A percentile compares a stretch with the other conserved stretches of the same genome.
phyloP scores from a whole-genome alignment of 179 eudicot species.

The Patellifolia procumbens region DNA sequence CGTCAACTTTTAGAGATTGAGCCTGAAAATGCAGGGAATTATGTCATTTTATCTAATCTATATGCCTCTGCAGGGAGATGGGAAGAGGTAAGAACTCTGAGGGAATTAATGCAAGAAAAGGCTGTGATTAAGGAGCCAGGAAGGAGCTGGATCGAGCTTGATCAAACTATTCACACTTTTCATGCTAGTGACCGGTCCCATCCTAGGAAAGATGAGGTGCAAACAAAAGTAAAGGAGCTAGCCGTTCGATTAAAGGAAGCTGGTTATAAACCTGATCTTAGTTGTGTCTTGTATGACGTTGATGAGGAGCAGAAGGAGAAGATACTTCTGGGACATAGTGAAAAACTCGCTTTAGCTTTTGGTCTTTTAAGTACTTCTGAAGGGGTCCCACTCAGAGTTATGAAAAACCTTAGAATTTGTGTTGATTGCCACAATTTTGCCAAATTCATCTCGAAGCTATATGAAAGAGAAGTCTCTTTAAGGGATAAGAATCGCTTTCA shows the following conservation, averaged over 20 bases:
- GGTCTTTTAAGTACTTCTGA: slow-evolving; percentile 39
- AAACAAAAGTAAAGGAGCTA: slow-evolving; percentile 42
- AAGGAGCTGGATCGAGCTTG: slow-evolving; percentile 50
- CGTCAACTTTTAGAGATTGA: slow-evolving; percentile 37
- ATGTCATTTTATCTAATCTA: slow-evolving; percentile 40
- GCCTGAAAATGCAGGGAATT: slow-evolving; percentile 55
- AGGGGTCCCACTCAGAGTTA: slow-evolving; percentile 39
- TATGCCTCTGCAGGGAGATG: slow-evolving; percentile 51
- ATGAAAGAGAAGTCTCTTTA: slow-evolving; percentile 37
- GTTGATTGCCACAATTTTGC: slow-evolving; percentile 56
- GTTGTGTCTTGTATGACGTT: slow-evolving; percentile 48
- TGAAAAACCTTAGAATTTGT: slow-evolving; percentile 52
- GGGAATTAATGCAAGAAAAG: slow-evolving; percentile 41
- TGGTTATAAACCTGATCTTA: slow-evolving; percentile 52
- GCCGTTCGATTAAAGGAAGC: slow-evolving; percentile 40
- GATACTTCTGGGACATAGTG: slow-evolving; percentile 50
- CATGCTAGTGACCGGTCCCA: slow-evolving; percentile 46
- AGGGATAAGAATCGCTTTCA: slow-evolving; percentile 54
- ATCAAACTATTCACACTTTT: slow-evolving; percentile 44
- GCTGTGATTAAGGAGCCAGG: slow-evolving; percentile 47
- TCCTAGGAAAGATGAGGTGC: slow-evolving; percentile 42
- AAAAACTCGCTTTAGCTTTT: slow-evolving; percentile 45
- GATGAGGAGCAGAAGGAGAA: slow-evolving; percentile 55
- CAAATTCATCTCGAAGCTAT: slow-evolving; percentile 40
- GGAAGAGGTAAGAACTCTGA: slow-evolving; percentile 41